These are phyloP conservation scores for Fusarium drepaniforme DNA, from an alignment of 2,329 filamentous ascomycete genomes.

Conservation along the genomic window DNA sequence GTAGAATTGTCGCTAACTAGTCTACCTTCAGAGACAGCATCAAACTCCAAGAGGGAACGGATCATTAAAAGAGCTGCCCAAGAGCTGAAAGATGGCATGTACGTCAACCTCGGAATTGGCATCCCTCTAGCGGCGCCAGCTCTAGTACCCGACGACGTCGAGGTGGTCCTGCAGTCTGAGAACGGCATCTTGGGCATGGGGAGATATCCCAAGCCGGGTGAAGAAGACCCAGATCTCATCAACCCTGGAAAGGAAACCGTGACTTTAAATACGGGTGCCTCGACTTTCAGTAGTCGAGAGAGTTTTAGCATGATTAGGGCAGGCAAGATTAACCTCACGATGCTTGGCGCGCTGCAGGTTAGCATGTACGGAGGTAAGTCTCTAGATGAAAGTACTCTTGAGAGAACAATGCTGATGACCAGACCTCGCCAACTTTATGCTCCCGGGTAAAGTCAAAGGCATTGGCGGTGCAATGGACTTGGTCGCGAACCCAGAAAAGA, in stretches of 20 bases:
- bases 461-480: conserved; percentile 95
- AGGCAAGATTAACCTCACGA: conserved; percentile 85
- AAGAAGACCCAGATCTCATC: conserved; percentile 87
- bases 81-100: conserved; percentile 94
- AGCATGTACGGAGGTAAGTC: conserved; percentile 65
- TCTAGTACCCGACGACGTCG: conserved; percentile 80
- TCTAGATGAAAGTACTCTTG: neutral
- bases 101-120: conserved; percentile 89
- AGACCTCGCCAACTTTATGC: conserved; percentile 91
- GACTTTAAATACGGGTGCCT: conserved; percentile 80
- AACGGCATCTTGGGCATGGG: conserved; percentile 81
- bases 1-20: neutral
- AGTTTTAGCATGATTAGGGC: conserved; percentile 91
- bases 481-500: conserved; percentile 84
- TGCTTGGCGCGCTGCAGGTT: conserved; percentile 91
- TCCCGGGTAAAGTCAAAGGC: conserved; percentile 92
- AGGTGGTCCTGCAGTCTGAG: conserved; percentile 84
- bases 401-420: neutral
- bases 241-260: conserved; percentile 94
- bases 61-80: conserved; percentile 83
- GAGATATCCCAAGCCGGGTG: conserved; percentile 76
- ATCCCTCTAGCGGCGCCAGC: conserved; percentile 91
- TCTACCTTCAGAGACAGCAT: neutral
- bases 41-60: neutral
- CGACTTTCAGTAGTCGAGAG: conserved; percentile 86